Percentiles rank a stretch among this genome's conserved stretches.
Conservation (phyloP, 2,329 filamentous ascomycete genomes). For the Clathrospora elynae region DNA sequence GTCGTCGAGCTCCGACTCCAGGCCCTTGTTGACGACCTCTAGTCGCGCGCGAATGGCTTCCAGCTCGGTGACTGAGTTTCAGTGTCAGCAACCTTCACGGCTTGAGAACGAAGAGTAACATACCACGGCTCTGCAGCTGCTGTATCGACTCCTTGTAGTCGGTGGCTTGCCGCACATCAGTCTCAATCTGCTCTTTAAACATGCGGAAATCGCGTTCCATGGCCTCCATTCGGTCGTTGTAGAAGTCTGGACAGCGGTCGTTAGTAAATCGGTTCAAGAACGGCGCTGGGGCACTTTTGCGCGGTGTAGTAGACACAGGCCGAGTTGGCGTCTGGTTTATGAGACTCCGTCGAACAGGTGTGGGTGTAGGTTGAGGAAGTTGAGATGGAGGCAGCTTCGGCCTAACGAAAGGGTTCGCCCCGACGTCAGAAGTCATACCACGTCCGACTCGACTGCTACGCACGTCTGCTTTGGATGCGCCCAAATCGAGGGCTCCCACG, state of each 20-base stretch:
- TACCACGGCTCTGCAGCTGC: constrained; percentile 76
- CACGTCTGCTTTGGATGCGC: constrained; percentile 25
- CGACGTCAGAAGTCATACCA: constrained; percentile 38
- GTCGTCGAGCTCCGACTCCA: constrained; percentile 72
- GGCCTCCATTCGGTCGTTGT: constrained; percentile 75
- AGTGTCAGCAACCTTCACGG: not conserved
- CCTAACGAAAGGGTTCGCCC: constrained; percentile 29
- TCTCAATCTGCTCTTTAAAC: constrained; percentile 74
- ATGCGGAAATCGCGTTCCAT: constrained; percentile 75
- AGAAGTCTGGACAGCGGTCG: constrained; percentile 71
- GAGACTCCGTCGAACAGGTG: constrained; percentile 24
- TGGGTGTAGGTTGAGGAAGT: constrained; percentile 34
- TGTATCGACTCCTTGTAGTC: constrained; percentile 75
- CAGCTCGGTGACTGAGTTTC: constrained; percentile 58
- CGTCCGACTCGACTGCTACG: constrained; percentile 28
- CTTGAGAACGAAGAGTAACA: too few relatives aligned
- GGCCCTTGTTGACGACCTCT: constrained; percentile 56
- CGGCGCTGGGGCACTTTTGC: constrained; percentile 51
- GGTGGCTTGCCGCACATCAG: constrained; percentile 69
- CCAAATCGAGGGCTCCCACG: constrained; percentile 35
- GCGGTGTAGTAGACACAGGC: constrained; percentile 25
- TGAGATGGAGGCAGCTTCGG: constrained; percentile 25
- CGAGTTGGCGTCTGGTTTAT: constrained; percentile 18
- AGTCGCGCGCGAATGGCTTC: constrained; percentile 60
- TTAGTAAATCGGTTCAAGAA: constrained; percentile 79